Percentiles rank a stretch among this genome's conserved stretches.
Evolutionary conservation across 2,329 filamentous ascomycete genomes (phyloP).

Genomic region (Sclerotinia spermophila): DNA sequence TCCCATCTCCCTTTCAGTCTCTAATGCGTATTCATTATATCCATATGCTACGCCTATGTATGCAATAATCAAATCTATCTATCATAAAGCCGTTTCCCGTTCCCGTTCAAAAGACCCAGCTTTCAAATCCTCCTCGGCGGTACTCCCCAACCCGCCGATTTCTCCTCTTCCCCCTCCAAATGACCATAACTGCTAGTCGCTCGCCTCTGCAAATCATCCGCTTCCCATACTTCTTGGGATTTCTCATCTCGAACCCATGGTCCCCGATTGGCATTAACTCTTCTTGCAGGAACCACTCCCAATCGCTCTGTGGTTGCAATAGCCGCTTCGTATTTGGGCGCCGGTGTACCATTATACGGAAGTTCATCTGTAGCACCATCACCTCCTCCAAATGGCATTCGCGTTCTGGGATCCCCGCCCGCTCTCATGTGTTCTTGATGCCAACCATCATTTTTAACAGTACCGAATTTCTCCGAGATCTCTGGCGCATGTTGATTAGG

Average conservation of each 20-base stretch:
- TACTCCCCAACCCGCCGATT: background rate
- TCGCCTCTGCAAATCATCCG: background rate
- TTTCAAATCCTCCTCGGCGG: conserved; percentile 1
- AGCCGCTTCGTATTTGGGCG: background rate
- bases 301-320: background rate
- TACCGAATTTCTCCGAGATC: background rate
- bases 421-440: conserved; percentile 3
- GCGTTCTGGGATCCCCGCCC: background rate
- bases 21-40: background rate
- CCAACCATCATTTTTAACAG: background rate
- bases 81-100: background rate
- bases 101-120: background rate
- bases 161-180: background rate
- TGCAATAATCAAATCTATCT: background rate
- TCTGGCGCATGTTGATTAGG: background rate
- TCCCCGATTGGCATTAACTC: background rate
- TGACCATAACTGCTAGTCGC: background rate
- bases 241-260: conserved; percentile 5
- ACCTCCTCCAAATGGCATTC: background rate
- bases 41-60: background rate
- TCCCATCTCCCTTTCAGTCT: too few relatives aligned
- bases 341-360: background rate
- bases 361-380: background rate
- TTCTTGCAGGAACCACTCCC: background rate
- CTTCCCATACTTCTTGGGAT: background rate